Conservation (phyloP, 495 filamentous ascomycete species). For the Lichina pygmaea region DNA sequence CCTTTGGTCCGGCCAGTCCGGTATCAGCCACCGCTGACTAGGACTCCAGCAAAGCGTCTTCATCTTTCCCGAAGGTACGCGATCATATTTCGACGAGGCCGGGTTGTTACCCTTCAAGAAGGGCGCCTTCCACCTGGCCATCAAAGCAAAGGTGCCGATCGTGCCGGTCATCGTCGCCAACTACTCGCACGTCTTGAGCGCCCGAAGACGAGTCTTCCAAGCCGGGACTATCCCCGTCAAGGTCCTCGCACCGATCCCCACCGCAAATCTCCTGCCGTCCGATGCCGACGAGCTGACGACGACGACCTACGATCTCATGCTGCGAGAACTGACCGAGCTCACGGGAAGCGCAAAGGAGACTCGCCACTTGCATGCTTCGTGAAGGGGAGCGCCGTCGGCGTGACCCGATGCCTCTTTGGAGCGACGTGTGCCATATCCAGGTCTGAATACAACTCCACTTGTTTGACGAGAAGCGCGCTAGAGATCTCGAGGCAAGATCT, state of each 20-base stretch:
- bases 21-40: neutral
- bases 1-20: neutral
- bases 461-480: too few species aligned
- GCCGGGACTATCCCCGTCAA: slow-evolving; percentile 55
- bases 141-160: slow-evolving; percentile 81
- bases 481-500: too few species aligned
- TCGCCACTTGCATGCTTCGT: too few species aligned
- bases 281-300: slow-evolving; percentile 64
- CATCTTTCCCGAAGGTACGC: slow-evolving; percentile 47
- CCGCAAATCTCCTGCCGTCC: slow-evolving; percentile 41
- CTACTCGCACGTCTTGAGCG: slow-evolving; percentile 59
- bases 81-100: slow-evolving; percentile 63
- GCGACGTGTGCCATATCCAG: too few species aligned
- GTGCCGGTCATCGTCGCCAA: slow-evolving; percentile 71
- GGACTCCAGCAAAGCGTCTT: slow-evolving; percentile 3
- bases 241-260: slow-evolving; percentile 67
- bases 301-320: slow-evolving; percentile 50
- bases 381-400: too few species aligned
- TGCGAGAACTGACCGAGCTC: slow-evolving; percentile 39
- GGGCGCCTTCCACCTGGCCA: slow-evolving; percentile 85
- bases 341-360: slow-evolving; percentile 5
- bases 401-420: too few species aligned
- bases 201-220: slow-evolving; percentile 40
- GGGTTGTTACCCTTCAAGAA: slow-evolving; percentile 84
- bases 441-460: too few species aligned